phyloP scores from a whole-genome alignment of 495 filamentous ascomycete species.

The Trichoderma asperelloides region DNA sequence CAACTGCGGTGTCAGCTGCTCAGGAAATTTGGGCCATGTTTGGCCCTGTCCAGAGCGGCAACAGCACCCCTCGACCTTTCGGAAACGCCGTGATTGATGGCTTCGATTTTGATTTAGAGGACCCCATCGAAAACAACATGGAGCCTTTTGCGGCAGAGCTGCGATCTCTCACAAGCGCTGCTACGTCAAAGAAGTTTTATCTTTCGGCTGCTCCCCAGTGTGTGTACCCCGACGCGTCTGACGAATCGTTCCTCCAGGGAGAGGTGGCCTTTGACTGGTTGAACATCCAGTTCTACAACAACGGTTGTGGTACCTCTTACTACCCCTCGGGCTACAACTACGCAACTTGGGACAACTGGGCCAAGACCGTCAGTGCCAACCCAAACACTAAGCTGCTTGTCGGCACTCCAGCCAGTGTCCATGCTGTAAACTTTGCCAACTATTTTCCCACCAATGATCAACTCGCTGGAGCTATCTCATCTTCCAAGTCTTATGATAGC shows the following conservation, averaged over 20 bases:
- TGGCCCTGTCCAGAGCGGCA: constrained; percentile 35
- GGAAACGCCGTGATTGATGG: constrained; percentile 57
- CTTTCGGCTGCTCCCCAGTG: constrained; percentile 63
- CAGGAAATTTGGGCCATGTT: constrained; percentile 60
- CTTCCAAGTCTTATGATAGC: constrained; percentile 44
- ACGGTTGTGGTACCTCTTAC: constrained; percentile 52
- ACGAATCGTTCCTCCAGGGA: constrained; percentile 46
- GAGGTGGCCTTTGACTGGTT: constrained; percentile 52
- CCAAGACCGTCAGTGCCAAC: constrained; percentile 51
- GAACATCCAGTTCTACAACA: constrained; percentile 62
- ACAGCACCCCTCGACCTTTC: constrained; percentile 48
- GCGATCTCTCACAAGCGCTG: constrained; percentile 43
- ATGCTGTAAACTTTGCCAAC: constrained; percentile 42
- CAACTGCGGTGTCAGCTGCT: constrained; percentile 47
- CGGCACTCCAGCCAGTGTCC: constrained; percentile 55
- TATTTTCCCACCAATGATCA: constrained; percentile 38
- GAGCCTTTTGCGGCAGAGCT: constrained; percentile 47
- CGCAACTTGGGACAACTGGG: constrained; percentile 63
- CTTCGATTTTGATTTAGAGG: constrained; percentile 63
- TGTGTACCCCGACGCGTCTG: constrained; percentile 52
- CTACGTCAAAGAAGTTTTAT: constrained; percentile 40
- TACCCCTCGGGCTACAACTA: constrained; percentile 63
- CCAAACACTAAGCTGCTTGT: constrained; percentile 55
- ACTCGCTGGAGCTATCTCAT: constrained; percentile 40
- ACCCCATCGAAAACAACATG: constrained; percentile 36